Conservation (phyloP, 495 filamentous ascomycete genomes). For the Xylaria castorea region DNA sequence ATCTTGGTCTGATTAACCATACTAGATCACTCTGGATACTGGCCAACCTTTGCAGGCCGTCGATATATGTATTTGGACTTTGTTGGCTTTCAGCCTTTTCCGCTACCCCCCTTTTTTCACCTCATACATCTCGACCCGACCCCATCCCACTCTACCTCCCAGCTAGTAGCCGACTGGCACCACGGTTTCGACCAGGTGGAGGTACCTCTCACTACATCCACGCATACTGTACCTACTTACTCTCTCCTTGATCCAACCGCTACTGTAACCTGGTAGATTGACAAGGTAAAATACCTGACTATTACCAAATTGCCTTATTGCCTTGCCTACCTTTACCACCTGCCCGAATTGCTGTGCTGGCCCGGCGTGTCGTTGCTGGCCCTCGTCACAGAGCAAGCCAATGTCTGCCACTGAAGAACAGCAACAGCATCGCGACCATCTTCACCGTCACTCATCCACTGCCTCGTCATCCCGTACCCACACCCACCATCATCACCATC, state of each 20-base stretch:
- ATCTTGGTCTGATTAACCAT: conserved; percentile 12
- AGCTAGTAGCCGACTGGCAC: background rate
- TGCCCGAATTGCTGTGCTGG: conserved; percentile 25
- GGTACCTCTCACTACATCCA: conserved; percentile 1
- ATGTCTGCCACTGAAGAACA: conserved; percentile 30
- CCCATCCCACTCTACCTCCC: background rate
- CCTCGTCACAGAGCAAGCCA: conserved; percentile 29
- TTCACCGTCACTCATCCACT: conserved; percentile 31
- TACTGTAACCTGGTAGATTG: conserved; percentile 10
- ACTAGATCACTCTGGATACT: background rate
- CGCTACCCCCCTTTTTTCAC: background rate
- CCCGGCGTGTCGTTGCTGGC: conserved; percentile 32
- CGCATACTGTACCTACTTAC: background rate
- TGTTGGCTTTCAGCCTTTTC: conserved; percentile 11
- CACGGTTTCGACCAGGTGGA: background rate
- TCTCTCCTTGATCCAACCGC: background rate
- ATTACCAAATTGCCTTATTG: conserved; percentile 16
- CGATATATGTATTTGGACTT: background rate
- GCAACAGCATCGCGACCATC: conserved; percentile 28
- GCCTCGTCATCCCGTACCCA: conserved; percentile 24
- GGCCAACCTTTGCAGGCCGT: background rate
- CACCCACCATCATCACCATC: conserved; percentile 23
- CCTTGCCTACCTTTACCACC: conserved; percentile 21
- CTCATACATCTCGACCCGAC: background rate
- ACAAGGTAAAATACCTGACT: conserved; percentile 17